A percentile compares a stretch with the other conserved stretches of the same genome.
Conservation (phyloP, 2,329 filamentous ascomycete genomes). For the Chaetomium globosum region DNA sequence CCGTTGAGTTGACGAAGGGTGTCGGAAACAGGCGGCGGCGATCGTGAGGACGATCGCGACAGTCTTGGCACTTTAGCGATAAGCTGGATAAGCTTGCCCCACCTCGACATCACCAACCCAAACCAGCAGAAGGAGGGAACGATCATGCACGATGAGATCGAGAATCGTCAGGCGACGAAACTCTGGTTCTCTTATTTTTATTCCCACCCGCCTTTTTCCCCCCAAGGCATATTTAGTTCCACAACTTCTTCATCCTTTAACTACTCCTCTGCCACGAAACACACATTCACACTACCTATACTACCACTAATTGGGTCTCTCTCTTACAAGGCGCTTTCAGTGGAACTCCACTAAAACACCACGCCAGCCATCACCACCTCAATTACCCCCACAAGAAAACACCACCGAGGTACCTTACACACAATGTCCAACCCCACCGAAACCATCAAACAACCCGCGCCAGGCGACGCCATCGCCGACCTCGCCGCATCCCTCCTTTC, state of each 20-base stretch:
- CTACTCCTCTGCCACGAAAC: background rate
- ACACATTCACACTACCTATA: background rate
- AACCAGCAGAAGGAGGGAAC: background rate
- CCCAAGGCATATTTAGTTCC: background rate
- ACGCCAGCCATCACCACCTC: background rate
- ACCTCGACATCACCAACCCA: background rate
- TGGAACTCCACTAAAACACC: background rate
- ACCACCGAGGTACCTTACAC: background rate
- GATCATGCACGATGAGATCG: conserved; percentile 10
- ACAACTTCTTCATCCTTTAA: background rate
- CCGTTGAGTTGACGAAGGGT: background rate
- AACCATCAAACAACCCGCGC: conserved; percentile 7
- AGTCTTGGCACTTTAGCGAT: background rate
- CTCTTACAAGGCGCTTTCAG: background rate
- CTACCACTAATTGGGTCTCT: background rate
- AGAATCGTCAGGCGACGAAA: background rate
- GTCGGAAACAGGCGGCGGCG: background rate
- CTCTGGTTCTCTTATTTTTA: background rate
- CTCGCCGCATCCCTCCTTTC: conserved; percentile 13
- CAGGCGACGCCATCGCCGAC: background rate
- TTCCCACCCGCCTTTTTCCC: background rate
- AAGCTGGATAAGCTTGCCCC: background rate
- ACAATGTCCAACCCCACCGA: conserved; percentile 1
- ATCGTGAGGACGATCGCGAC: background rate
- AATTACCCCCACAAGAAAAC: background rate